Conservation (phyloP, 257 asterid species). For the Oldenlandia corymbosa region DNA sequence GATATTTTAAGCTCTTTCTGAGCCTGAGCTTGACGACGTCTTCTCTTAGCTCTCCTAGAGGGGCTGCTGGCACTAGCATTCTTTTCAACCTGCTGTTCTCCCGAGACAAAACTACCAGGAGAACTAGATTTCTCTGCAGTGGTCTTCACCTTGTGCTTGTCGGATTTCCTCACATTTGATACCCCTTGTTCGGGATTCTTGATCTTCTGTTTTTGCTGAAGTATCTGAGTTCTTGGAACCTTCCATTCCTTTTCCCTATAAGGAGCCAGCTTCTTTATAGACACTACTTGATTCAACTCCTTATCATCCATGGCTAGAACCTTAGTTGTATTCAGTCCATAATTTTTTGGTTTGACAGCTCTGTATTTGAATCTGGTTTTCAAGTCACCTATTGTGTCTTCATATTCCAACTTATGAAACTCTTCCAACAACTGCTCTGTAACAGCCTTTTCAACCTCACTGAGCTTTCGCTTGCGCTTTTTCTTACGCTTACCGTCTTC, state of each 20-base stretch:
- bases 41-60: slow-evolving; percentile 49
- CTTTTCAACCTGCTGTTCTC: slow-evolving; percentile 22
- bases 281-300: slow-evolving; percentile 70
- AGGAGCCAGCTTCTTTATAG: slow-evolving; percentile 74
- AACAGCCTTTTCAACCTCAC: slow-evolving; percentile 43
- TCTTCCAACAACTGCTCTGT: slow-evolving; percentile 68
- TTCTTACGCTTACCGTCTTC: slow-evolving; percentile 51
- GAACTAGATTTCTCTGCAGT: slow-evolving; percentile 19
- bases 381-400: slow-evolving; percentile 69
- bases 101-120: slow-evolving; percentile 19
- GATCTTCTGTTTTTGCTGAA: slow-evolving; percentile 34
- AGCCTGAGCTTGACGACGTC: slow-evolving; percentile 38
- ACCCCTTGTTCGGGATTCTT: slow-evolving; percentile 17
- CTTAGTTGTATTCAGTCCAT: slow-evolving; percentile 49
- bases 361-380: slow-evolving; percentile 79
- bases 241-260: slow-evolving; percentile 75
- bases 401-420: slow-evolving; percentile 79
- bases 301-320: slow-evolving; percentile 52
- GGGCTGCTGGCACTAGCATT: slow-evolving; percentile 23
- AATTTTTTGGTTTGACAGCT: slow-evolving; percentile 50
- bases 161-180: slow-evolving; percentile 13
- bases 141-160: slow-evolving; percentile 19
- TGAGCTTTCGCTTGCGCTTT: slow-evolving; percentile 36
- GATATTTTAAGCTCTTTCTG: slow-evolving; percentile 52
- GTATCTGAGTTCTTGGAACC: slow-evolving; percentile 50